Base-by-base conservation (phyloP, 2,329 filamentous ascomycete species). In the Fusarium concolor region DNA sequence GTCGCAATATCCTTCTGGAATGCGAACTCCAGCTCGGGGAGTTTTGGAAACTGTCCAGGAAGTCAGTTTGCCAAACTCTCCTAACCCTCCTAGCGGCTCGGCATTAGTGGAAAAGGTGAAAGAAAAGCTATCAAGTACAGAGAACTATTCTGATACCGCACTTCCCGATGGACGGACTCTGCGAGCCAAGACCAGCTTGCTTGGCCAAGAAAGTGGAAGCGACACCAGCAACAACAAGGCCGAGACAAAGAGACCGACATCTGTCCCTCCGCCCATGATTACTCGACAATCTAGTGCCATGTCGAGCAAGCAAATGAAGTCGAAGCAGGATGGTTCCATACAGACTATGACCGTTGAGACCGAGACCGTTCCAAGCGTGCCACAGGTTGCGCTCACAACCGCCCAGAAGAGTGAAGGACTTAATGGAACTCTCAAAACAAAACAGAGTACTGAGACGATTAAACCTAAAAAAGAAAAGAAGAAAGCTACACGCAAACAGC, bases 321-420 rank as follows among this genome's bases (percentile, higher is more conserved):
- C 87, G 33, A 93, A 94, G 76, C 83, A 87, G 28, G 92, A 97
- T 76, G 90, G 89, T n/a, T 91, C 92, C 35, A 86, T 90, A 58
- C 89, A 91, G 75, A 96, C 93, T 73, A 97, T 99, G 94, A 98
- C 93, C 11, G 95, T 98, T 15, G 96, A 99, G 81, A 97, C 96
- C 0, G 96, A 99, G 79, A 97, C 94, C 1, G 96, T 99, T 37
- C 91, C 89, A 42, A 97, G 94, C 5, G 92, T 97, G 55, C 93
- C 94, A 12, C 94, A 97, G 75, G 87, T 94, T 28, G 89, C 91
- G 11, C 84, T 97, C 28, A 89, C 90, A 9, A 81, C 85, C 33
- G 87, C 87, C 37, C 84, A 85, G n/a, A 89, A 89, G 20, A 84
- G 86, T 18, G 87, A 88, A 59, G 90, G 91, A 42, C 79, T 82